phyloP scores from a whole-genome alignment of 2,329 filamentous ascomycete species.

The Scedosporium aurantiacum region DNA sequence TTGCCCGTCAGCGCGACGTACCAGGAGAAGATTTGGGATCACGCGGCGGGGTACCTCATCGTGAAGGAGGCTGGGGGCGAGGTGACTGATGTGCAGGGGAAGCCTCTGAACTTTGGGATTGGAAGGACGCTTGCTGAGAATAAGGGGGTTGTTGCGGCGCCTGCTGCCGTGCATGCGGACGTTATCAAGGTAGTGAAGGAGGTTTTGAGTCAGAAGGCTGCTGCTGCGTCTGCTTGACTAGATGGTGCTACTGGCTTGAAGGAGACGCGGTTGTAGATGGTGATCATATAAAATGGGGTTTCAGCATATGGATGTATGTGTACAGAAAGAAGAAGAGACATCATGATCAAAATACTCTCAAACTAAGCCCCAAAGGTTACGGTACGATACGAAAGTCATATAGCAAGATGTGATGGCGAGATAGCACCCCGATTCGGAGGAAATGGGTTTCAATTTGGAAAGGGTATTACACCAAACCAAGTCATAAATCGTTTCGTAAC shows the following conservation, averaged over 20 bases:
- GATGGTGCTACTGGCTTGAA: background rate
- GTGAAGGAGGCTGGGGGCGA: conserved; percentile 87
- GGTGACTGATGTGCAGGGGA: conserved; percentile 82
- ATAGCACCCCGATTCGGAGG: too few relatives aligned
- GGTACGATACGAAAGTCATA: too few relatives aligned
- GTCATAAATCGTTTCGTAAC: background rate
- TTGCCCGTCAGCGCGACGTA: conserved; percentile 79
- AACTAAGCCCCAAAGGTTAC: too few relatives aligned
- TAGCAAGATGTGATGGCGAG: too few relatives aligned
- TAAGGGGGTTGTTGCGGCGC: conserved; percentile 87
- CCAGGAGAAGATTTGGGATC: conserved; percentile 99
- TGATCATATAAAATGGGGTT: background rate
- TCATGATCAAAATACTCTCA: too few relatives aligned
- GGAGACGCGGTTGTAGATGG: background rate
- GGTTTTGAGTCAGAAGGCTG: conserved; percentile 45
- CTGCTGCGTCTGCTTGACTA: background rate
- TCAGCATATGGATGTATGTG: background rate
- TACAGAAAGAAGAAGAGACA: too few relatives aligned
- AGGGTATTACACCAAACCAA: background rate
- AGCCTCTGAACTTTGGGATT: conserved; percentile 72
- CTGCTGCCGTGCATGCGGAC: conserved; percentile 59
- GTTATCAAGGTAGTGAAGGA: conserved; percentile 76
- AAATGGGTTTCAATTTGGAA: background rate
- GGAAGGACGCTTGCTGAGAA: conserved; percentile 82
- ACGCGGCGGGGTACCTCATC: conserved; percentile 88